Conservation (phyloP, 73 alveolate species). For the Loxodes magnus region DNA sequence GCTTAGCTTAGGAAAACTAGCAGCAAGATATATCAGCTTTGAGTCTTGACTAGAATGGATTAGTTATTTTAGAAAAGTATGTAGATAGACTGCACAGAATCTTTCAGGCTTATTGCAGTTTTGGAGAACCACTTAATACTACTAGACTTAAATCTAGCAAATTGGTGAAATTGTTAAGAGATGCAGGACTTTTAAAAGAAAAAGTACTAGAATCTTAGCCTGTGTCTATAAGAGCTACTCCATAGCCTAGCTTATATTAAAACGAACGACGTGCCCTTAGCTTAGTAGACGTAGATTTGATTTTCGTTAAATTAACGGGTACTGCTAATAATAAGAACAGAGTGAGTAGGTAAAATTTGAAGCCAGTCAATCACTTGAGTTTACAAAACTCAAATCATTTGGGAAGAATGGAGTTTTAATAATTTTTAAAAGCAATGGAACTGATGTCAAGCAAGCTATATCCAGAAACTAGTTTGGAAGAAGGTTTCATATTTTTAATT, state of each 20-base stretch:
- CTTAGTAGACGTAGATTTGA: conserved; percentile 8
- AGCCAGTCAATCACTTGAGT: no score
- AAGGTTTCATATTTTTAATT: conserved; percentile 7
- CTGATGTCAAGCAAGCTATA: conserved; percentile 18
- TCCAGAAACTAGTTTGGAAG: conserved; percentile 1
- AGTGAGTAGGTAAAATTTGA: no score
- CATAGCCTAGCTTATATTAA: no score
- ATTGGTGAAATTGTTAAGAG: conserved; percentile 40
- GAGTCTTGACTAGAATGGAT: neutral
- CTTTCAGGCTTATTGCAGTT: conserved; percentile 39
- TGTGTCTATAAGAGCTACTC: no score
- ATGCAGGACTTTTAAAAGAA: conserved; percentile 19
- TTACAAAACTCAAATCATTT: conserved; percentile 3
- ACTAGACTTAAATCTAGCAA: conserved; percentile 32
- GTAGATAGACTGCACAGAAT: conserved; percentile 23
- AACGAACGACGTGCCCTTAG: no score
- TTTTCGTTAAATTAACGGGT: neutral
- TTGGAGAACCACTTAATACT: conserved; percentile 51
- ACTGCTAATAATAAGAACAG: neutral
- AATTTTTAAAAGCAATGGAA: conserved; percentile 28
- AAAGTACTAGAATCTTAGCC: no score
- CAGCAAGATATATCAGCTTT: no score
- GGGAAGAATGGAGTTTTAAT: conserved; percentile 28
- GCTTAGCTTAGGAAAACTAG: no score
- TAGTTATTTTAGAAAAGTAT: conserved; percentile 13